Conservation (phyloP, 2,329 filamentous ascomycete species). For the Colletotrichum acutatum region DNA sequence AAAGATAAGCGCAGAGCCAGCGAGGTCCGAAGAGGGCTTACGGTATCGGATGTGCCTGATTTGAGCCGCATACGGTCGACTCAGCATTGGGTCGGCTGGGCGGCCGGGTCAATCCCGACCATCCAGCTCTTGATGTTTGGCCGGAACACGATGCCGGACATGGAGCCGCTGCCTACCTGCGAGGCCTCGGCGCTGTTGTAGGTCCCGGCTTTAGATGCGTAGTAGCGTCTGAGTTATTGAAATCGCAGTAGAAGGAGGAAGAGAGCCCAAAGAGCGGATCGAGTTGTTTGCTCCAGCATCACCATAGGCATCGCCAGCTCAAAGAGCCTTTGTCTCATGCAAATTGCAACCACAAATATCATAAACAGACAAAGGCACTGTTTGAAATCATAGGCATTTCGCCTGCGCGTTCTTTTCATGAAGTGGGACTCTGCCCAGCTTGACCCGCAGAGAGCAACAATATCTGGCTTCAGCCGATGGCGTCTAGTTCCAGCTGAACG, state of each 20-base stretch:
- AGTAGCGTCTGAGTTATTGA: constrained; percentile 40
- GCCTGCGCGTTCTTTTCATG: not conserved
- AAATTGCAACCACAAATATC: not conserved
- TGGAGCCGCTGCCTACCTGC: not conserved
- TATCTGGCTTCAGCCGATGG: not conserved
- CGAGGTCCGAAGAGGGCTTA: too few relatives aligned
- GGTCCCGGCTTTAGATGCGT: constrained; percentile 41
- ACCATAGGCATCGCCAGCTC: not conserved
- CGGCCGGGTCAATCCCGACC: constrained; percentile 39
- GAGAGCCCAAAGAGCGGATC: not conserved
- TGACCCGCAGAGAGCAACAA: not conserved
- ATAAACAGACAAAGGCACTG: not conserved
- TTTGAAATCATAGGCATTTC: not conserved
- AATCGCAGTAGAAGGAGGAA: constrained; percentile 38
- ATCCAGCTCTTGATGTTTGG: constrained; percentile 37
- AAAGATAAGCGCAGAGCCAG: too few relatives aligned
- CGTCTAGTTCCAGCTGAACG: not conserved
- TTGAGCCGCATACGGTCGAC: not conserved
- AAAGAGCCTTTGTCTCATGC: not conserved
- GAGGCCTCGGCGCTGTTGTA: constrained; percentile 38
- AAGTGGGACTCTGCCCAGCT: not conserved
- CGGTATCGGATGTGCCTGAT: not conserved
- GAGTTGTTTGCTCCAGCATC: not conserved
- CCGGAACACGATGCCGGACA: not conserved
- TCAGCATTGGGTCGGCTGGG: not conserved